phyloP scores from a whole-genome alignment of 306 rosid species.

The Senna siamea region DNA sequence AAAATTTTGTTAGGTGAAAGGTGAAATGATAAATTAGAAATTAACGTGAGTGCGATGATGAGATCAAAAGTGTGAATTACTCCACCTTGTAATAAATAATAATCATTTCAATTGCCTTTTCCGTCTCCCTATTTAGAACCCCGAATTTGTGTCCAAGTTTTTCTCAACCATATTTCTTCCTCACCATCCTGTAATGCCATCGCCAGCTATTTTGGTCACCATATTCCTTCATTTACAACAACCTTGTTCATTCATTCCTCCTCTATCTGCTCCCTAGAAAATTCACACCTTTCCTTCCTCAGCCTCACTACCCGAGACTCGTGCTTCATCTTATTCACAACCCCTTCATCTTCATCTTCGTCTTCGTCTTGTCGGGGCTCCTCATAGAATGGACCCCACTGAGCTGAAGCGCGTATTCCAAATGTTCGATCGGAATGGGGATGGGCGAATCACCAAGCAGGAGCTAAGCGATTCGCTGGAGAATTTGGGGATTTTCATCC shows the following conservation, averaged over 20 bases:
- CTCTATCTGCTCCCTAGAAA: conserved; percentile 33
- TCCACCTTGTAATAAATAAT: no score
- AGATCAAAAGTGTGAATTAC: no score
- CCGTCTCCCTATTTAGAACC: neutral
- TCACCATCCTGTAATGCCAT: conserved; percentile 16
- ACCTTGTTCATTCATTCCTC: conserved; percentile 27
- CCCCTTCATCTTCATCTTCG: neutral
- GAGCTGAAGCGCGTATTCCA: conserved; percentile 65
- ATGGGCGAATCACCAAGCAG: conserved; percentile 62
- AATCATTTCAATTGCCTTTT: no score
- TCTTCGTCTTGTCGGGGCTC: no score
- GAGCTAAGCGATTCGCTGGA: conserved; percentile 63
- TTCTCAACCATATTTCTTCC: neutral
- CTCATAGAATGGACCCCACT: conserved; percentile 48
- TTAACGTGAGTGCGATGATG: no score
- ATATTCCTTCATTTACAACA: conserved; percentile 45
- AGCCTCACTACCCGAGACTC: no score
- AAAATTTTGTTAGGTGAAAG: no score
- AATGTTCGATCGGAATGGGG: conserved; percentile 72
- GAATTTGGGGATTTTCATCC: conserved; percentile 64
- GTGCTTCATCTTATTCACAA: no score
- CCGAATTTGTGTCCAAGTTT: conserved; percentile 28
- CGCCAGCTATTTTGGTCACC: conserved; percentile 43
- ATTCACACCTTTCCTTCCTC: conserved; percentile 24
- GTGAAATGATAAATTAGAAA: no score